These are phyloP conservation scores for Flaveria bidentis DNA, from an alignment of 129 eudicot species.

Conservation along the genomic window DNA sequence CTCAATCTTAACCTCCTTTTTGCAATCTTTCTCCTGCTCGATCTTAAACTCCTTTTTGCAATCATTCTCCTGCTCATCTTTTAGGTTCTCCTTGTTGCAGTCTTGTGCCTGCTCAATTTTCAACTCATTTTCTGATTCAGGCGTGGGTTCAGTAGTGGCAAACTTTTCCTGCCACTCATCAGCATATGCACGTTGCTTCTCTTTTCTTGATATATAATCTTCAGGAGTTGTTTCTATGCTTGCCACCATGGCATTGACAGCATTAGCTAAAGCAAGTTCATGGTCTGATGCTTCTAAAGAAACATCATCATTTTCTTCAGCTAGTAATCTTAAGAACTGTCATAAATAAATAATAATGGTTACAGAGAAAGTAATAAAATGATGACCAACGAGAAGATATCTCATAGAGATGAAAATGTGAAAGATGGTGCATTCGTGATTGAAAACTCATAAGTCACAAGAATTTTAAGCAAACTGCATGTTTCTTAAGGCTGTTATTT, in stretches of 20 bases:
- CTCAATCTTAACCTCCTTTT: conserved; percentile 25
- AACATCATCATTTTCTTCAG: conserved; percentile 57
- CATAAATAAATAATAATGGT: conserved; percentile 21
- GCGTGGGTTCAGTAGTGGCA: conserved; percentile 43
- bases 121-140: conserved; percentile 41
- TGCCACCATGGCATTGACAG: conserved; percentile 70
- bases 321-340: conserved; percentile 80
- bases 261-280: conserved; percentile 78
- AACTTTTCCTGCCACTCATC: conserved; percentile 66
- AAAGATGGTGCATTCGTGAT: background rate
- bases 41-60: conserved; percentile 22
- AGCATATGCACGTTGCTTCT: conserved; percentile 76
- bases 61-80: conserved; percentile 31
- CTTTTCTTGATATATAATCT: conserved; percentile 54
- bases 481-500: background rate
- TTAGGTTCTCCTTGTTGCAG: background rate
- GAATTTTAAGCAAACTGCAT: background rate
- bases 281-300: conserved; percentile 60
- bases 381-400: background rate
- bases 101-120: conserved; percentile 21
- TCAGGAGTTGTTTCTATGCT: conserved; percentile 58
- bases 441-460: background rate
- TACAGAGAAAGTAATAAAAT: background rate
- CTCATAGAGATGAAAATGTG: background rate
- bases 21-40: conserved; percentile 30